Base-by-base conservation (phyloP, 1,139 yeast species). In the Yamadazyma blattariae region DNA sequence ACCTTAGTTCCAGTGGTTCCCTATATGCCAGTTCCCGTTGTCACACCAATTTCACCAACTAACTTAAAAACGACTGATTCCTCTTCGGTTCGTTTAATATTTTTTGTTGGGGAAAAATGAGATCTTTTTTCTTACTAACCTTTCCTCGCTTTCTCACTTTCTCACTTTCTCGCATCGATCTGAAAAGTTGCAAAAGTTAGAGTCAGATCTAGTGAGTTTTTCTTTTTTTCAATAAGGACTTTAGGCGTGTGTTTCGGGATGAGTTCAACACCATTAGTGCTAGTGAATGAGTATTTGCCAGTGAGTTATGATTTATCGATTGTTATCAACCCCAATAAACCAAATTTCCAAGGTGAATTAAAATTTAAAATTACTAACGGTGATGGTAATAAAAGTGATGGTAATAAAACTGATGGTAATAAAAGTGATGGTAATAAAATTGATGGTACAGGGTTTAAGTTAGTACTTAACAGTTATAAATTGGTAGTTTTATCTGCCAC, bases 401-500 rank as follows among this genome's bases (percentile, higher is more conserved):
- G n/a, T n/a, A n/a, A n/a, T n/a, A n/a, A n/a, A n/a, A n/a, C n/a
- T n/a, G n/a, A n/a, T n/a, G n/a, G n/a, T n/a, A n/a, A n/a, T n/a
- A n/a, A n/a, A n/a, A n/a, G n/a, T n/a, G n/a, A n/a, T n/a, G n/a
- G 29, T 4, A 24, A 22, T 14, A 25, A 32, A 19, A 12, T 20
- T 14, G 36, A 33, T 8, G 22, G 11, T 11, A 13, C 15, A 1
- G 14, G 22, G 5, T 45, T 39, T 29, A 36, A 30, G 16, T 17
- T 47, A 11, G 19, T 25, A 5, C 31, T 47, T 13, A 29, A 46
- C 32, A 34, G 40, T 15, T 28, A 29, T 18, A 41, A 44, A n/a
- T 38, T 47, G 29, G 37, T 46, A 3, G 31, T 47, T 3, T 35
- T 46, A n/a, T 29, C 14, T 16, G 50, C 48, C n/a, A n/a, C 16